Conservation (phyloP, 768 basidiomycete species). For the Rhodotorula paludigena region DNA sequence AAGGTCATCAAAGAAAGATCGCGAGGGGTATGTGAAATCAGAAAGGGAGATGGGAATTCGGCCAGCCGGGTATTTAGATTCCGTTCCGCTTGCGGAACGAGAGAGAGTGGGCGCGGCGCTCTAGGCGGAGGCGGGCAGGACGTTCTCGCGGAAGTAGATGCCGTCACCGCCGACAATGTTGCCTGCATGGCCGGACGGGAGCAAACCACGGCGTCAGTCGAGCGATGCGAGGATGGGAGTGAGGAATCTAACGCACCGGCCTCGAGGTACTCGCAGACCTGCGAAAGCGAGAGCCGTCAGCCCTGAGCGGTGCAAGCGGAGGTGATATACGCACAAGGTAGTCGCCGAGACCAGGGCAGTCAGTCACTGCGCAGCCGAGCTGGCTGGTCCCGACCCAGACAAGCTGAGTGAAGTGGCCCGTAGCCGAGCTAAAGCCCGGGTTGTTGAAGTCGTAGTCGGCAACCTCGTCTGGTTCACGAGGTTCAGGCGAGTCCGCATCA, state of each 20-base stretch:
- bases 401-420: conserved; percentile 29
- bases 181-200: no score
- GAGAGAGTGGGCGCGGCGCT: no score
- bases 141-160: background rate
- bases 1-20: no score
- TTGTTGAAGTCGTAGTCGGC: conserved; percentile 38
- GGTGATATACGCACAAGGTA: no score
- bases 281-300: background rate
- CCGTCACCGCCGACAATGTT: background rate
- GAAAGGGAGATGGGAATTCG: no score
- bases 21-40: no score
- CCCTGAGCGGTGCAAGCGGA: conserved; percentile 7
- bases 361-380: conserved; percentile 42
- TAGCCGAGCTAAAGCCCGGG: conserved; percentile 35
- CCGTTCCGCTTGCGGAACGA: no score
- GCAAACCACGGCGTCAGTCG: background rate
- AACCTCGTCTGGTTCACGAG: conserved; percentile 30
- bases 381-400: conserved; percentile 43
- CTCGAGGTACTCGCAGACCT: conserved; percentile 1
- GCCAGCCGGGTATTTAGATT: no score
- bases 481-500: background rate
- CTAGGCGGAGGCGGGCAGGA: background rate
- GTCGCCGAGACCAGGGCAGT: no score
- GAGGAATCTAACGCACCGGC: background rate
- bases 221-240: background rate